These are phyloP conservation scores for Apiospora arundinis DNA, from an alignment of 2,329 filamentous ascomycete species.

Conservation along the genomic window DNA sequence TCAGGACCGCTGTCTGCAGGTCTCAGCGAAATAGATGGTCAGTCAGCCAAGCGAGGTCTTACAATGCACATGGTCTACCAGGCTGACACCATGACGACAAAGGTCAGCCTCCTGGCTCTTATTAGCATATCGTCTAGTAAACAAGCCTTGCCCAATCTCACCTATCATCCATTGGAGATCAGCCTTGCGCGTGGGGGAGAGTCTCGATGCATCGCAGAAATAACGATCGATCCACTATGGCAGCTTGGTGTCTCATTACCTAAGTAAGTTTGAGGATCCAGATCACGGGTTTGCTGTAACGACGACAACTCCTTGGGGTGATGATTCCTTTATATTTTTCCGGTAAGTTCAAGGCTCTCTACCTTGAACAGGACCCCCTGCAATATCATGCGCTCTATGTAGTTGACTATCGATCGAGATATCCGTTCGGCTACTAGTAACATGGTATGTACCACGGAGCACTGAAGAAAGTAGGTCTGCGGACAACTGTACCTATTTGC, in stretches of 20 bases:
- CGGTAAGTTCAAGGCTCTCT: not conserved
- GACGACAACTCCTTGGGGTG: not conserved
- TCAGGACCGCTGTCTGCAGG: not conserved
- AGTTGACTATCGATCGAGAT: not conserved
- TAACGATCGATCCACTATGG: not conserved
- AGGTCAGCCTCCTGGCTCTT: constrained; percentile 2
- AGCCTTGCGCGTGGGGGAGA: constrained; percentile 5
- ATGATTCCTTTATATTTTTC: not conserved
- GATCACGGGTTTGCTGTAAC: not conserved
- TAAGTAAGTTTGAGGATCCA: not conserved
- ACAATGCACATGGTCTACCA: constrained; percentile 8
- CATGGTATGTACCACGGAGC: not conserved
- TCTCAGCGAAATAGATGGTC: not conserved
- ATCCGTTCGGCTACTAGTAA: not conserved
- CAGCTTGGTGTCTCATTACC: not conserved
- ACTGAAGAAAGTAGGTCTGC: not conserved
- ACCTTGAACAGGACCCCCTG: not conserved
- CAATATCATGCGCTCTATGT: not conserved
- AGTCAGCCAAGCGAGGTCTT: constrained; percentile 9
- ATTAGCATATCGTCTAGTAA: not conserved
- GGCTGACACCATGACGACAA: not conserved
- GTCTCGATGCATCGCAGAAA: constrained; percentile 7
- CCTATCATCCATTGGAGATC: not conserved
- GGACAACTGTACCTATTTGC: not conserved
- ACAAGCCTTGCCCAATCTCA: not conserved